These are phyloP conservation scores for Tetrapisispora taiwanensis DNA, from an alignment of 805 yeast species.

Conservation along the genomic window DNA sequence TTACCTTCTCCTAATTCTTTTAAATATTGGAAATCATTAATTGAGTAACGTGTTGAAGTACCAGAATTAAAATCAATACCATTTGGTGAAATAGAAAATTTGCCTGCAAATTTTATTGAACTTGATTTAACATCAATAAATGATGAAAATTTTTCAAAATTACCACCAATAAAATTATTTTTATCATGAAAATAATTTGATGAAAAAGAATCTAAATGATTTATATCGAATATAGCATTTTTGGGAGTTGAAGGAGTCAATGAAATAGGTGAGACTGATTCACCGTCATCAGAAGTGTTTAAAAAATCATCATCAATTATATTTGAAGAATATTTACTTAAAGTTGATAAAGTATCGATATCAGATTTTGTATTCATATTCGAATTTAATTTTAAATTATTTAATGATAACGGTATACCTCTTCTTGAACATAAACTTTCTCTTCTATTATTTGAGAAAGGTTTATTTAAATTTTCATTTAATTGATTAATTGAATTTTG, in stretches of 20 bases:
- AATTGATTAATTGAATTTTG: not conserved
- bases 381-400: too few relatives aligned
- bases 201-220: too few relatives aligned
- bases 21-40: conserved; percentile 71
- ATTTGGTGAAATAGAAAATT: conserved; percentile 80
- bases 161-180: conserved; percentile 31
- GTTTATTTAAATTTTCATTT: too few relatives aligned
- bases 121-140: conserved; percentile 90
- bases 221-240: not conserved
- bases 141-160: conserved; percentile 66
- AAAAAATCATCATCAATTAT: not conserved
- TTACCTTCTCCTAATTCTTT: conserved; percentile 93
- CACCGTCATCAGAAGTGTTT: not conserved
- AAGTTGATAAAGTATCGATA: too few relatives aligned
- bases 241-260: not conserved
- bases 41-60: conserved; percentile 70
- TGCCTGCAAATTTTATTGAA: conserved; percentile 82
- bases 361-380: not conserved
- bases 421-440: not conserved
- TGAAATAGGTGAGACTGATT: not conserved
- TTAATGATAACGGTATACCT: not conserved
- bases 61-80: conserved; percentile 90
- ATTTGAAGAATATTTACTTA: not conserved
- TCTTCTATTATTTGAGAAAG: not conserved
- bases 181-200: too few relatives aligned